phyloP scores from a whole-genome alignment of 2,329 filamentous ascomycete genomes.

The Colletotrichum chrysophilum region DNA sequence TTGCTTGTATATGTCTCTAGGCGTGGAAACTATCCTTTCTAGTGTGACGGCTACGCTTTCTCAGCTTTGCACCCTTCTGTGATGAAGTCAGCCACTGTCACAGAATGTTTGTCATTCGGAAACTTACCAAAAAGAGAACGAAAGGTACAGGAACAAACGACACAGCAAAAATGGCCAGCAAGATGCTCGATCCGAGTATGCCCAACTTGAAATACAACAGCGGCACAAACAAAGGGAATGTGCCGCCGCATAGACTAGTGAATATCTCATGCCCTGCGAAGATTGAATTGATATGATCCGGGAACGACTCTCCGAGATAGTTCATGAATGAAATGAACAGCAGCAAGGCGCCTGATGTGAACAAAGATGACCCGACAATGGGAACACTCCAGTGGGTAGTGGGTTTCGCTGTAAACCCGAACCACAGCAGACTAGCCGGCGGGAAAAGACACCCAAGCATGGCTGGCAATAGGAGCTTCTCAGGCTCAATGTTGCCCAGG shows the following conservation, averaged over 20 bases:
- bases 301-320: conserved; percentile 10
- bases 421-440: conserved; percentile 10
- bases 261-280: conserved; percentile 11
- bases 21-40: not conserved
- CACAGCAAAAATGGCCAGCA: conserved; percentile 3
- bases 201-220: not conserved
- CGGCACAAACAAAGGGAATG: conserved; percentile 9
- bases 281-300: not conserved
- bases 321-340: conserved; percentile 7
- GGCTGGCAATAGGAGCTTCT: not conserved
- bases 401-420: conserved; percentile 5
- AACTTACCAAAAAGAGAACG: conserved; percentile 22
- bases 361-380: conserved; percentile 2
- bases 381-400: not conserved
- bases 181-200: conserved; percentile 3
- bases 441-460: conserved; percentile 3
- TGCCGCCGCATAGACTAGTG: conserved; percentile 4
- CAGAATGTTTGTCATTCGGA: accelerated
- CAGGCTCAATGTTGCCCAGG: not conserved
- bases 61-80: conserved; percentile 2
- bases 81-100: not conserved
- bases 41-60: not conserved
- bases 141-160: conserved; percentile 6
- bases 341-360: not conserved
- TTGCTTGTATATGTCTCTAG: not conserved